These are phyloP conservation scores for Dalbergia cultrata DNA, from an alignment of 306 rosid genomes.

Conservation along the genomic window DNA sequence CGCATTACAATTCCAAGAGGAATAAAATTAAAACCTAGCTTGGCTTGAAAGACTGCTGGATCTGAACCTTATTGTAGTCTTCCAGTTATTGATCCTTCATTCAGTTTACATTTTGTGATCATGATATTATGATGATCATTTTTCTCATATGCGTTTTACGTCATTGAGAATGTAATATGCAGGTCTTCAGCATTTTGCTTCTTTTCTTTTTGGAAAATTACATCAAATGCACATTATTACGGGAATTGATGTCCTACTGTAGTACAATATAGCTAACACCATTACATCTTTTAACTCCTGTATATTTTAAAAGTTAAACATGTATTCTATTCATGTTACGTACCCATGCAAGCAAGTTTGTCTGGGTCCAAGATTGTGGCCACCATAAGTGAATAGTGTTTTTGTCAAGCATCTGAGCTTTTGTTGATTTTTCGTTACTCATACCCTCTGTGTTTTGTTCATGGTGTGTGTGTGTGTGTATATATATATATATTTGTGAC, in stretches of 20 bases:
- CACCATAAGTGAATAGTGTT: slow-evolving; percentile 4
- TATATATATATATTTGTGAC: slow-evolving; percentile 21
- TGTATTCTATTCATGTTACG: slow-evolving; percentile 21
- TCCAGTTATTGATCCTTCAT: slow-evolving; percentile 22
- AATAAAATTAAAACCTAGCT: slow-evolving; percentile 4
- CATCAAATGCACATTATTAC: slow-evolving; percentile 7
- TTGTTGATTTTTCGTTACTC: slow-evolving; percentile 27
- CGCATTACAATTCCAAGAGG: background rate
- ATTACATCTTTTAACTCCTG: background rate
- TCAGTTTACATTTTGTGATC: background rate
- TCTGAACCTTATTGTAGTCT: slow-evolving; percentile 12
- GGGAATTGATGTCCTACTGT: slow-evolving; percentile 14
- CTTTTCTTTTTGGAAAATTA: background rate
- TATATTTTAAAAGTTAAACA: slow-evolving; percentile 27
- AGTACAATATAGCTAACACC: background rate
- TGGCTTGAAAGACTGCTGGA: slow-evolving; percentile 18
- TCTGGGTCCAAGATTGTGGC: slow-evolving; percentile 15
- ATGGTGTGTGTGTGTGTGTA: slow-evolving; percentile 10
- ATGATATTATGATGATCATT: slow-evolving; percentile 3
- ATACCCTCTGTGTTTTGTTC: slow-evolving; percentile 9
- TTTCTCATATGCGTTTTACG: background rate
- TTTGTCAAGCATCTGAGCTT: slow-evolving; percentile 34
- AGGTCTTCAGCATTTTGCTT: background rate
- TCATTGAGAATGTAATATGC: slow-evolving; percentile 13
- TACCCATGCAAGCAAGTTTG: slow-evolving; percentile 21